Evolutionary conservation across 2,329 filamentous ascomycete species (phyloP).

Genomic region (Fusarium sp.): DNA sequence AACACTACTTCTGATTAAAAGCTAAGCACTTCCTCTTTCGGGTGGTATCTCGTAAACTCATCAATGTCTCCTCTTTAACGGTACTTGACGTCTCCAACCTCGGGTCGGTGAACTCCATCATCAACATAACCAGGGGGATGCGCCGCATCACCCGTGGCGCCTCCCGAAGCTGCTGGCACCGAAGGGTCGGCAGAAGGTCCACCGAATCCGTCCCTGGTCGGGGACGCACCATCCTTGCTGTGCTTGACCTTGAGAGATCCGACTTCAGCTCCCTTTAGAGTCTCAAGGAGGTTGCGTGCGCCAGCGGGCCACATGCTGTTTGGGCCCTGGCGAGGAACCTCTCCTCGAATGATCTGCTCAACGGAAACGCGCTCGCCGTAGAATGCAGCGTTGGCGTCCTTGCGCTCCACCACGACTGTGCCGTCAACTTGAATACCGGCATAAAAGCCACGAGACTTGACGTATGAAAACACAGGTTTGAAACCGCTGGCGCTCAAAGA

Average conservation of each 20-base stretch:
- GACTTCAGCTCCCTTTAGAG: constrained; percentile 49
- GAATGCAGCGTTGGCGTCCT: constrained; percentile 89
- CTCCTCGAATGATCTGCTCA: constrained; percentile 61
- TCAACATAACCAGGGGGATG: constrained; percentile 41
- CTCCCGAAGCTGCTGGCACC: constrained; percentile 22
- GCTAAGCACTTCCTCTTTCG: background rate
- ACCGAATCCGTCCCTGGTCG: constrained; percentile 20
- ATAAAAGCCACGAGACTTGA: constrained; percentile 90
- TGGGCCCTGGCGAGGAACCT: constrained; percentile 44
- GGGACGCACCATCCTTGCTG: constrained; percentile 19
- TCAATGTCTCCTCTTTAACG: constrained; percentile 12
- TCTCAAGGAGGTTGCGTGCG: constrained; percentile 46
- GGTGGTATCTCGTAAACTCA: constrained; percentile 35
- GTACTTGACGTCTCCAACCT: constrained; percentile 44
- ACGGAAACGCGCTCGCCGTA: constrained; percentile 72
- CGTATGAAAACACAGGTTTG: constrained; percentile 70
- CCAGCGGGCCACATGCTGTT: constrained; percentile 50
- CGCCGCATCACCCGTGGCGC: background rate
- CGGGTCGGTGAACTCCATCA: constrained; percentile 41
- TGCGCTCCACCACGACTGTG: constrained; percentile 84
- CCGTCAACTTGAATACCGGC: constrained; percentile 89
- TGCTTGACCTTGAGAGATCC: constrained; percentile 41
- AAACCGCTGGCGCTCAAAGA: constrained; percentile 46
- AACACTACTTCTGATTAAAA: background rate
- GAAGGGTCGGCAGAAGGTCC: constrained; percentile 15